Base-by-base conservation (phyloP, 495 filamentous ascomycete genomes). In the Recurvomyces mirabilis region DNA sequence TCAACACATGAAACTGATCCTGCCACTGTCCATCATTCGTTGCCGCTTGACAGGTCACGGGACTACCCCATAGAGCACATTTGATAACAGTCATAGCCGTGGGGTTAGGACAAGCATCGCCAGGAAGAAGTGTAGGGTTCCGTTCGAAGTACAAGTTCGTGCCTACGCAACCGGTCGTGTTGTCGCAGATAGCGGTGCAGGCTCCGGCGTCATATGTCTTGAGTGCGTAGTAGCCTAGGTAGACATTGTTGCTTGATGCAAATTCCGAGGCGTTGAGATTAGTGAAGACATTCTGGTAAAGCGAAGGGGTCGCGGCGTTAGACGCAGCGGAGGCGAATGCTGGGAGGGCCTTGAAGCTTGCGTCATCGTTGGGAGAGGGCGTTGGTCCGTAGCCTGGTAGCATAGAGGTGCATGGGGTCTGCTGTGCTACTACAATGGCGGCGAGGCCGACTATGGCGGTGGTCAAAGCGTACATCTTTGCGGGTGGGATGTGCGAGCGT, bases 231-330 rank as follows among this genome's bases (percentile, higher is more conserved):
- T 48, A 45, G n/a, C 43, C 49, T 33, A 55, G 11, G 39, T 55
- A 55, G 5, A 40, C 37, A 19, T 39, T 41, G 14, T 7, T 22
- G 31, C 26, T 15, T 5, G 32, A 38, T 1, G 33, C 28, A 17
- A 42, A 26, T 20, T 31, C 32, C n/a, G 35, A 32, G 35, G 33
- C 47, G 30, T 44, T 38, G 12, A 51, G 38, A 37, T 47, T 51
- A 32, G 11, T 13, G 45, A 54, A 54, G 14, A 60, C 57, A 20
- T 32, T 45, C 5, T 45, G 54, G 43, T 72, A 72, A n/a, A 65
- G 62, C 14, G 51, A 30, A 5, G 69, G 69, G 0, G 57, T 60
- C 2, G 48, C 37, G 10, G 68, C 65, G 15, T 37, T 34, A 4
- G 21, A 30, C 26, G 52, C 52, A 11, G 35, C 39, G 14, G 20